Evolutionary conservation across 345 rosid genomes (phyloP).

Genomic region (Gossypium arboreum): DNA sequence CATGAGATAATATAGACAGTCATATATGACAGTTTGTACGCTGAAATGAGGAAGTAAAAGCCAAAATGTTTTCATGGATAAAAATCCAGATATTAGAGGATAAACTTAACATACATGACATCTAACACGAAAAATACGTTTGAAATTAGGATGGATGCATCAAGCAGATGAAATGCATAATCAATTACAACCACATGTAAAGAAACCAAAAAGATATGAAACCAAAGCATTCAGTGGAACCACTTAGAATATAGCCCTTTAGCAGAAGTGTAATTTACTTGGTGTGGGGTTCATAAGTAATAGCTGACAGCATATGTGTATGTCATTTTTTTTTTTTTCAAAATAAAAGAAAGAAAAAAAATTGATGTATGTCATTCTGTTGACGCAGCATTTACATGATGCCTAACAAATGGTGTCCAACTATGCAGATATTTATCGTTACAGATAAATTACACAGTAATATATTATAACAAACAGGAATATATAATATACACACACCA

Average conservation of each 20-base stretch:
- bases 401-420: background rate
- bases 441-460: background rate
- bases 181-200: background rate
- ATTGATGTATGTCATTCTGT: background rate
- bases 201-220: background rate
- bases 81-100: background rate
- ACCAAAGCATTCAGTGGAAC: background rate
- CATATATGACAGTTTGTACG: background rate
- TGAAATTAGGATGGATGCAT: conserved; percentile 1
- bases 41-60: conserved; percentile 6
- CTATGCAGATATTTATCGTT: background rate
- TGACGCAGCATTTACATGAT: background rate
- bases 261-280: background rate
- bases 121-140: background rate
- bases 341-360: too few species aligned
- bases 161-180: background rate
- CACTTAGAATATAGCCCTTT: background rate
- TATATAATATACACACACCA: background rate
- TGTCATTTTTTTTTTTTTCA: background rate
- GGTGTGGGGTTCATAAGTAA: background rate
- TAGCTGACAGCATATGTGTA: background rate
- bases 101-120: background rate
- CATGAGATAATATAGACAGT: background rate
- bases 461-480: background rate
- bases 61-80: background rate